Evolutionary conservation across 108 stramenopile species (phyloP), one percentile per base, ranked within the genome.

Genomic region (Stephanodiscus triporus): DNA sequence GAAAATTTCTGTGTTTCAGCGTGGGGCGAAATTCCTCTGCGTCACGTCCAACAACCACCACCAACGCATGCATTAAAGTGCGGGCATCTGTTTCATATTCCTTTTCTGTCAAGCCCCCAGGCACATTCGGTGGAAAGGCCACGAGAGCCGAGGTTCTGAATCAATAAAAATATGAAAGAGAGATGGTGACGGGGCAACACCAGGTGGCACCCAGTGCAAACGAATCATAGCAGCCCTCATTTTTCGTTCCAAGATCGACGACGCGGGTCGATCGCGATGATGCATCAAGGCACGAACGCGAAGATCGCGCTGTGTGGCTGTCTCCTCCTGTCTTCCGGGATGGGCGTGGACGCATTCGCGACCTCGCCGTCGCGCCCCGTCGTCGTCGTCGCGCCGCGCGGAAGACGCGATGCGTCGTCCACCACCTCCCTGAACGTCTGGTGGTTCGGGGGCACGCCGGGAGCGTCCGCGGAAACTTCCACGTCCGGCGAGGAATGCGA

Each of bases 401-500:
- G 48, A 2, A 49, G 16, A 4, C 37, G 9, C 59, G 17, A n/a
- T 10, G 13, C n/a, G 2, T 2, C 23, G 13, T 56, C 24, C 20
- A 34, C 73, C 23, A 75, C 73, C 45, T 56, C 73, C 42, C 73
- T 75, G 14, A 30, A 65, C 29, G 67, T 76, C 14, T 82, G 81
- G 81, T 82, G 77, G 77, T 82, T 82, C 53, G 81, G 81, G 19
- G 81, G 81, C 23, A 74, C 77, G 9, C 81, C 81, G 13, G 27
- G 43, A 4, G 37, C 71, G 43, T 30, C 53, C 22, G 50, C 71
- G 17, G 72, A 72, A 68, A 66, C 71, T 37, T 62, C 68, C 48
- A 22, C 56, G 34, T 30, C 70, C 50, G 77, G 73, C 6, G 64
- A 73, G n/a, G 71, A 73, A 67, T 81, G 84, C 55, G 84, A 87